Percentiles rank a stretch among this genome's conserved stretches.
phyloP scores from a whole-genome alignment of 441 rosid genomes.

The Gossypium trilobum region DNA sequence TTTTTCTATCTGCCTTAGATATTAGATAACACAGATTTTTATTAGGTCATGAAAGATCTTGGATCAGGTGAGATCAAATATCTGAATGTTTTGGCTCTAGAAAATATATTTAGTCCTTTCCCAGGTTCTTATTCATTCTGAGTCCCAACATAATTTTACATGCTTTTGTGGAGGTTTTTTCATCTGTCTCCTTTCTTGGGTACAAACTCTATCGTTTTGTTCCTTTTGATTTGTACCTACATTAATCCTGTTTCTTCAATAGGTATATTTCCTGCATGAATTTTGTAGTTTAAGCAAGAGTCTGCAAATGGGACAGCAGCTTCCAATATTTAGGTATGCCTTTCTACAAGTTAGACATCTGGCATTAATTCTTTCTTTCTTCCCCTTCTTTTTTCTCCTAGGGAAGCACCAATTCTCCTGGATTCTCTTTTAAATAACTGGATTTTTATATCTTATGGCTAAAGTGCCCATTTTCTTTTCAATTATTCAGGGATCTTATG shows the following conservation, averaged over 20 bases:
- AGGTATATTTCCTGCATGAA: slow-evolving; percentile 91
- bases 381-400: not conserved
- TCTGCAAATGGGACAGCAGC: slow-evolving; percentile 86
- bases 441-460: not conserved
- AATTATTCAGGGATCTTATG: slow-evolving; percentile 65
- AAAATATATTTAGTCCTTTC: not conserved
- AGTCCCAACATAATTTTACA: not conserved
- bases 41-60: not conserved
- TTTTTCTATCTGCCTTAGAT: not conserved
- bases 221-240: not conserved
- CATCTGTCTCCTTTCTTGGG: not conserved
- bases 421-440: not conserved
- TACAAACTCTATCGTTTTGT: not conserved
- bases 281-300: slow-evolving; percentile 96
- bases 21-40: not conserved
- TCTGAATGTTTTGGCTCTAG: not conserved
- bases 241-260: slow-evolving; percentile 26
- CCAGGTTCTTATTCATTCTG: not conserved
- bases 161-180: not conserved
- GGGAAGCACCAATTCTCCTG: not conserved
- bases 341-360: slow-evolving; percentile 16
- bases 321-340: slow-evolving; percentile 76
- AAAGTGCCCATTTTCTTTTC: not conserved
- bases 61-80: not conserved
- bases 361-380: too few relatives aligned